Conservation (phyloP, 768 basidiomycete genomes). For the Chalciporus piperatus region DNA sequence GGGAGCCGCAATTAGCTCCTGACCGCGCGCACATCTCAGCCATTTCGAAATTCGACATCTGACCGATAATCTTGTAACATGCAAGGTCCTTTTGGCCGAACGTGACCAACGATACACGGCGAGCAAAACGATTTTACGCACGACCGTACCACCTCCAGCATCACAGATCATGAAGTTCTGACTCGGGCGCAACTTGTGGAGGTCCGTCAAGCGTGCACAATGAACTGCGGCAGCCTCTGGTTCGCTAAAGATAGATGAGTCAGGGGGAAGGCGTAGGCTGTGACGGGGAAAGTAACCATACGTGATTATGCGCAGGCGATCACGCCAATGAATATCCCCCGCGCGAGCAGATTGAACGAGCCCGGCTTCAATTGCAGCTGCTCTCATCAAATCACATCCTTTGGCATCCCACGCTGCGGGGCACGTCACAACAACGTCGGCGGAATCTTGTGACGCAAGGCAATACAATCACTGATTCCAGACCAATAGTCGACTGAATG, state of each 20-base stretch:
- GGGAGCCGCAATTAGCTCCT: conserved; percentile 82
- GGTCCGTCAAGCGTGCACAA: conserved; percentile 75
- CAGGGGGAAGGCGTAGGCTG: background rate
- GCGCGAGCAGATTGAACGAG: conserved; percentile 70
- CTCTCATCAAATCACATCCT: conserved; percentile 83
- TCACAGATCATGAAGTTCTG: conserved; percentile 93
- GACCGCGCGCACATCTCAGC: conserved; percentile 88
- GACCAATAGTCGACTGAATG: background rate
- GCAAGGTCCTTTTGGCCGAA: conserved; percentile 37
- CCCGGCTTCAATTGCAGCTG: conserved; percentile 77
- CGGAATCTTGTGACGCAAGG: conserved; percentile 52
- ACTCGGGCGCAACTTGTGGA: conserved; percentile 74
- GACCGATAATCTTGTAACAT: conserved; percentile 77
- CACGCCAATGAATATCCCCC: conserved; percentile 73
- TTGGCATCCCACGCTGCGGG: conserved; percentile 90
- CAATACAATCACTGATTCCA: background rate
- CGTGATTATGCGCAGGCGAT: conserved; percentile 81
- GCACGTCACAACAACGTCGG: conserved; percentile 83
- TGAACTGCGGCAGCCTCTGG: conserved; percentile 91
- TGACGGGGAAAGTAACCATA: conserved; percentile 25
- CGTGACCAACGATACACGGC: conserved; percentile 1
- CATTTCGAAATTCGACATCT: conserved; percentile 80
- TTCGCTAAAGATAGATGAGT: conserved; percentile 40
- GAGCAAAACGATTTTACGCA: conserved; percentile 28
- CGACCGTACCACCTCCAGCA: conserved; percentile 81